These are phyloP conservation scores for Cladosporium sp. DNA, from an alignment of 2,329 filamentous ascomycete species.

Conservation along the genomic window DNA sequence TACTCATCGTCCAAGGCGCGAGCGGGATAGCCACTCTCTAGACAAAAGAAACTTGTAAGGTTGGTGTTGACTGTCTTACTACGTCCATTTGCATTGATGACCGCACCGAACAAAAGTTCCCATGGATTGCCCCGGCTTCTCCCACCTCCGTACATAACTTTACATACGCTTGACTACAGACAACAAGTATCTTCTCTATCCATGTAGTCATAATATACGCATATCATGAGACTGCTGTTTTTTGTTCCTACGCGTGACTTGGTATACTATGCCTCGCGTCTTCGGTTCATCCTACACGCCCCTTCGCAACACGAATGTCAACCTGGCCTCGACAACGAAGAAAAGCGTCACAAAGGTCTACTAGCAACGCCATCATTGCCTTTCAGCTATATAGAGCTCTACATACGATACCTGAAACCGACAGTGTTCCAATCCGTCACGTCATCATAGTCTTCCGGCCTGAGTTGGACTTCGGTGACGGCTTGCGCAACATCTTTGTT, in stretches of 20 bases:
- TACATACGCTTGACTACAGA: too few relatives aligned
- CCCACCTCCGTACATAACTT: too few relatives aligned
- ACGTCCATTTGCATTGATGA: neutral
- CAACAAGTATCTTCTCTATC: neutral
- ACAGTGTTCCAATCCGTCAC: conserved; percentile 60
- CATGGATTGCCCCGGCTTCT: too few relatives aligned
- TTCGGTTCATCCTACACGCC: neutral
- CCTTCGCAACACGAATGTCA: neutral
- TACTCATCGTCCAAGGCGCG: conserved; percentile 30
- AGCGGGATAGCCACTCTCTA: neutral
- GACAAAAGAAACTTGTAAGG: conserved; percentile 1
- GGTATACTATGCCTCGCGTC: neutral
- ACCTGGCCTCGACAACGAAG: neutral
- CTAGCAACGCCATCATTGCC: neutral
- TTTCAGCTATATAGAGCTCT: neutral
- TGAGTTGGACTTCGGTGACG: conserved; percentile 1
- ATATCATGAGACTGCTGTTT: neutral
- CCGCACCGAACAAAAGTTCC: neutral
- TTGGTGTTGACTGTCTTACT: neutral
- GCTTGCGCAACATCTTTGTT: conserved; percentile 1
- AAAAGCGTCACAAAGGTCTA: neutral
- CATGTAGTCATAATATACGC: too few relatives aligned
- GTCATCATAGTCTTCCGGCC: conserved; percentile 50
- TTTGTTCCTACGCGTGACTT: neutral
- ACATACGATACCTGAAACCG: conserved; percentile 61